These are phyloP conservation scores for Neofusicoccum sp. DNA, from an alignment of 2,329 filamentous ascomycete genomes.

Conservation along the genomic window DNA sequence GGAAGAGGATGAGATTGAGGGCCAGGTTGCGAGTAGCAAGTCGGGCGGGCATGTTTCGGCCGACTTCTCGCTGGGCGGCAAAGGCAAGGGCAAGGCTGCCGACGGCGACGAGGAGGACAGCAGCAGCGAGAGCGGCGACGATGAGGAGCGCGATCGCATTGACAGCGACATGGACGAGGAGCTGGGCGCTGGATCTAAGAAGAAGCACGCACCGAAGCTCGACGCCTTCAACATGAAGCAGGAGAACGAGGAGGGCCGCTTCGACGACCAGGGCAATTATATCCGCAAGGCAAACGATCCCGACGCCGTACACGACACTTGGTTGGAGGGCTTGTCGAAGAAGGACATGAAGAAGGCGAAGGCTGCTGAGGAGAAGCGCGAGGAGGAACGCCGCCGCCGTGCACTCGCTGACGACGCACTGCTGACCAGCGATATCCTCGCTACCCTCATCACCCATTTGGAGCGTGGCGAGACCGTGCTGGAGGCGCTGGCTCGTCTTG, in stretches of 20 bases:
- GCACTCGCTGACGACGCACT: constrained; percentile 73
- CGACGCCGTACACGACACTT: constrained; percentile 85
- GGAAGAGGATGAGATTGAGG: constrained; percentile 67
- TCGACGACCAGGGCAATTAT: constrained; percentile 88
- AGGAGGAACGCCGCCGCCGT: constrained; percentile 70
- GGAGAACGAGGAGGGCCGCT: constrained; percentile 89
- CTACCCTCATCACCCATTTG: constrained; percentile 67
- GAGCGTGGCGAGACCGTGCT: constrained; percentile 81
- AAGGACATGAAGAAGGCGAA: constrained; percentile 88
- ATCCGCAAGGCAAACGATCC: constrained; percentile 85
- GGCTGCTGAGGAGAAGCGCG: constrained; percentile 81
- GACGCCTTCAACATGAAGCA: constrained; percentile 93
- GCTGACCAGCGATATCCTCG: constrained; percentile 70
- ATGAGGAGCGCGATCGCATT: constrained; percentile 66
- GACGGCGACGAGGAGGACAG: constrained; percentile 55
- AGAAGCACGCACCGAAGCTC: constrained; percentile 87
- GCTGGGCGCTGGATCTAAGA: constrained; percentile 83
- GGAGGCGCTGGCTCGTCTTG: constrained; percentile 81
- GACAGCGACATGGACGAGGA: constrained; percentile 76
- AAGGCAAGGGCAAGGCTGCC: constrained; percentile 36
- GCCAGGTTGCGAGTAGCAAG: constrained; percentile 72
- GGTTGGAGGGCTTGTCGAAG: constrained; percentile 89
- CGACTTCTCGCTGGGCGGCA: constrained; percentile 61
- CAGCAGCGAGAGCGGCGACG: constrained; percentile 57
- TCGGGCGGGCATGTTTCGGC: constrained; percentile 66